Evolutionary conservation across 371 early-diverging fungal species (phyloP).

Genomic region (Synchytrium microbalum): DNA sequence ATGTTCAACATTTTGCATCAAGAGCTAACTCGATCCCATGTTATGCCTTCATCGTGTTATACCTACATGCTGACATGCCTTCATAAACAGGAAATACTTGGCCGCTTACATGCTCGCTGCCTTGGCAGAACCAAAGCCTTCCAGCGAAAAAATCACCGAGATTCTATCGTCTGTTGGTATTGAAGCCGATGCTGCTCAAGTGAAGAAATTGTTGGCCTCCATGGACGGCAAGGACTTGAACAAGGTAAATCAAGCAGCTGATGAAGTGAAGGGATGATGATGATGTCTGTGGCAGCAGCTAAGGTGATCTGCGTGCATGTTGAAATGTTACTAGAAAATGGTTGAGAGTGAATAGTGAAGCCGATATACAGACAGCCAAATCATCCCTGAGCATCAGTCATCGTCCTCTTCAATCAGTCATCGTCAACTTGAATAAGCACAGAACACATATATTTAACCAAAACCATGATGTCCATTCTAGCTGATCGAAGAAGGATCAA

Average conservation of each 20-base stretch:
- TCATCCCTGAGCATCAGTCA: neutral
- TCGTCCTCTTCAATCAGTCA: neutral
- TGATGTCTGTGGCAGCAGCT: too few species aligned
- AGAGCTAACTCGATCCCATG: neutral
- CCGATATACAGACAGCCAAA: neutral
- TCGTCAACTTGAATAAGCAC: neutral
- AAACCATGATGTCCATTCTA: constrained; percentile 8
- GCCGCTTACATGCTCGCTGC: constrained; percentile 94
- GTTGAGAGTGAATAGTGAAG: neutral
- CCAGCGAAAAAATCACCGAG: constrained; percentile 70
- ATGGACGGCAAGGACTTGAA: constrained; percentile 83
- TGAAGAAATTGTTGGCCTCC: constrained; percentile 67
- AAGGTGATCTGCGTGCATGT: neutral
- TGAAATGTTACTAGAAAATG: neutral
- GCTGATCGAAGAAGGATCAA: constrained; percentile 75
- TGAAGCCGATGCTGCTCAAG: constrained; percentile 74
- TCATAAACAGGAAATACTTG: constrained; percentile 81
- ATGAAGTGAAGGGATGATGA: too few species aligned
- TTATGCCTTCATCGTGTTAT: neutral
- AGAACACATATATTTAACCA: neutral
- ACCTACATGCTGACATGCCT: neutral
- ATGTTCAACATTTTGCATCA: too few species aligned
- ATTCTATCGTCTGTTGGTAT: constrained; percentile 89
- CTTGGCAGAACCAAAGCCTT: constrained; percentile 79
- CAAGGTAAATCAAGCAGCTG: constrained; percentile 48